phyloP scores from a whole-genome alignment of 768 basidiomycete species.

The Lentinus tigrinus region DNA sequence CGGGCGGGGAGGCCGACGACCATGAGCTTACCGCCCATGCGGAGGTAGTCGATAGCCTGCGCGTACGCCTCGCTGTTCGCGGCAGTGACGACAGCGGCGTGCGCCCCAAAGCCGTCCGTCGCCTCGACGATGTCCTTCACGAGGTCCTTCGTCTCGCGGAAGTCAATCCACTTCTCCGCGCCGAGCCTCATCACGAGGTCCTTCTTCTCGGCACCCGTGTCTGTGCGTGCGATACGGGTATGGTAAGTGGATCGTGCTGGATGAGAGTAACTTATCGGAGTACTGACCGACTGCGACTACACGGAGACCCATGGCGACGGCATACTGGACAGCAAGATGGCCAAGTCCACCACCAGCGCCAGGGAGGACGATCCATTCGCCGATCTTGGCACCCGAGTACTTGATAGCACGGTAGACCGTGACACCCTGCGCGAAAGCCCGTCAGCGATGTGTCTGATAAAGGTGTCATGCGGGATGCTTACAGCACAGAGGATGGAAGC shows the following conservation, averaged over 20 bases:
- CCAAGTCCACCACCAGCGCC: conserved; percentile 85
- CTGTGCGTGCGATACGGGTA: conserved; percentile 32
- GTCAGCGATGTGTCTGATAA: neutral
- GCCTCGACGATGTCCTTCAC: conserved; percentile 61
- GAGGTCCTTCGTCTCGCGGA: conserved; percentile 62
- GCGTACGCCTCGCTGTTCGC: conserved; percentile 41
- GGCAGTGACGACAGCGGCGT: conserved; percentile 64
- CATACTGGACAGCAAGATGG: conserved; percentile 84
- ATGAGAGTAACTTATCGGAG: neutral
- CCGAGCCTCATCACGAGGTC: conserved; percentile 60
- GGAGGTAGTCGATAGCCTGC: conserved; percentile 74
- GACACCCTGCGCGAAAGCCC: conserved; percentile 49
- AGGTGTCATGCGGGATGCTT: conserved; percentile 21
- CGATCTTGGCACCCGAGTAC: conserved; percentile 57
- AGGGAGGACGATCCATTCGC: conserved; percentile 76
- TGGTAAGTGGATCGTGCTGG: neutral
- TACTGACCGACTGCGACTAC: conserved; percentile 71
- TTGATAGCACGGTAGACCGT: conserved; percentile 89
- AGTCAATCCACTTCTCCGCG: conserved; percentile 80
- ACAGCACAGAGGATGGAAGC: conserved; percentile 80
- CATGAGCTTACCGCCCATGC: conserved; percentile 71
- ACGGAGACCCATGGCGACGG: conserved; percentile 69
- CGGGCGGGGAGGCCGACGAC: conserved; percentile 70
- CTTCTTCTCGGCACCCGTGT: conserved; percentile 74
- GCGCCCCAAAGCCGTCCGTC: conserved; percentile 70